Percentiles rank a stretch among this genome's conserved stretches.
Conservation (phyloP, 2,329 filamentous ascomycete species). For the Xylaria arbuscula region DNA sequence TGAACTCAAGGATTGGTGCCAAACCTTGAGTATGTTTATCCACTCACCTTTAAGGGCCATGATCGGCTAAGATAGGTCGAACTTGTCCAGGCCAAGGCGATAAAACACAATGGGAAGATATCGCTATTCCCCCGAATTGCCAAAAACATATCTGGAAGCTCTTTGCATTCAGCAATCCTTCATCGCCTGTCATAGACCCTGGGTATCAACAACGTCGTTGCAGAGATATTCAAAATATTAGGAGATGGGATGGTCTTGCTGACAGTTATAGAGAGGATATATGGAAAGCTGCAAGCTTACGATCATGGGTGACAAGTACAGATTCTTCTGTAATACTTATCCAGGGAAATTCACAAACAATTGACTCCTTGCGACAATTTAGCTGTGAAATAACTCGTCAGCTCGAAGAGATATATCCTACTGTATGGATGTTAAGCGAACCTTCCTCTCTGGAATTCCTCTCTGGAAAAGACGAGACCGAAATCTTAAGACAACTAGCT, state of each 20-base stretch:
- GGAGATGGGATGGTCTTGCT: background rate
- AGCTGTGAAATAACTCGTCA: constrained; percentile 21
- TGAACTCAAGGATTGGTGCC: constrained; percentile 9
- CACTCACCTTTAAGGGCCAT: background rate
- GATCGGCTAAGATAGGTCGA: background rate
- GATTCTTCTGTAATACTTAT: constrained; percentile 12
- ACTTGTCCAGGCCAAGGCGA: background rate
- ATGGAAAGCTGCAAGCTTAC: constrained; percentile 11
- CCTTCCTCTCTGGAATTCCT: constrained; percentile 14
- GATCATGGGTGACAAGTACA: constrained; percentile 13
- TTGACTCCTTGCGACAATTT: constrained; percentile 7
- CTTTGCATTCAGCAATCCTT: constrained; percentile 20
- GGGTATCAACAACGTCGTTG: constrained; percentile 14
- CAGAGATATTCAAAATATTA: constrained; percentile 6
- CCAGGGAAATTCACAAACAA: constrained; percentile 20
- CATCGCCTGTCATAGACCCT: constrained; percentile 4
- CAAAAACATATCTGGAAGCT: constrained; percentile 15
- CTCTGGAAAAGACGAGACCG: constrained; percentile 13
- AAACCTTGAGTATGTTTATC: constrained; percentile 8
- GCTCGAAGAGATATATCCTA: constrained; percentile 11
- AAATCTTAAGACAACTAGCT: constrained; percentile 16
- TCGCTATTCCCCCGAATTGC: constrained; percentile 2
- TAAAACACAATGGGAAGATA: constrained; percentile 11
- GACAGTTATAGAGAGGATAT: constrained; percentile 9
- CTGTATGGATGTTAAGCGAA: constrained; percentile 26